Evolutionary conservation across 805 yeast genomes (phyloP), one percentile per base, ranked within the genome.

Genomic region (Lipomyces lipofer): DNA sequence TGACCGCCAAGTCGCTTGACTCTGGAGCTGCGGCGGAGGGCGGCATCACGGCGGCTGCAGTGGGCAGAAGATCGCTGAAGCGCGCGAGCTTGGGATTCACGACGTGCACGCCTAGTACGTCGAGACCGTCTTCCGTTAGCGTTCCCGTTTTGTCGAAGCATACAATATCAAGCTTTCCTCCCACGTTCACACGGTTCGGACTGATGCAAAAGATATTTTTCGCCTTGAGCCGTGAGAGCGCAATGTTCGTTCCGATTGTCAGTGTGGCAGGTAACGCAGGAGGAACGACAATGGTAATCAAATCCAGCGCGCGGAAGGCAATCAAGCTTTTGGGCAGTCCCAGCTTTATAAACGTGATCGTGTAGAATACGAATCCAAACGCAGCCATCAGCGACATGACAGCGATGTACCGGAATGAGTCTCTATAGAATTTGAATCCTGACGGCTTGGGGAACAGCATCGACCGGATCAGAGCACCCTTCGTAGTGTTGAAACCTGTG

Each of bases 91-190:
- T 49, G 24, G 44, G 50, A 13, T 67, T 62, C 3, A 68, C 67
- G 9, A 72, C 62, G 53, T 79, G 84, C n/a, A 82, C 76, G 6
- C 88, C 78, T 64, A 90, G 75, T 2, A 94, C 88, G 68, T 92
- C 98, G 33, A 94, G 75, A 0, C 98, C 98, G 68, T 94, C 99
- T 66, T 94, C 98, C 0, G 99, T 94, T 59, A 94, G 74, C 0
- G 99, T 94, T 2, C 99, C 99, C 0, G 99, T 94, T 67, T 94
- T 94, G 73, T 94, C 99, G 70, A 94, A 94, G 65, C 96, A 90
- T 66, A 89, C 76, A 2, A 88, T 81, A 67, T 92, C 97, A 24
- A 94, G 68, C 64, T 94, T 90, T 8, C 99, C 99, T 32, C 96
- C 97, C n/a, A 94, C 84, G 66, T 94, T 94, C 44, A 95, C 94